Percentiles rank a stretch among this genome's conserved stretches.
phyloP scores from a whole-genome alignment of 495 filamentous ascomycete genomes.

The Hamigera avellanea region DNA sequence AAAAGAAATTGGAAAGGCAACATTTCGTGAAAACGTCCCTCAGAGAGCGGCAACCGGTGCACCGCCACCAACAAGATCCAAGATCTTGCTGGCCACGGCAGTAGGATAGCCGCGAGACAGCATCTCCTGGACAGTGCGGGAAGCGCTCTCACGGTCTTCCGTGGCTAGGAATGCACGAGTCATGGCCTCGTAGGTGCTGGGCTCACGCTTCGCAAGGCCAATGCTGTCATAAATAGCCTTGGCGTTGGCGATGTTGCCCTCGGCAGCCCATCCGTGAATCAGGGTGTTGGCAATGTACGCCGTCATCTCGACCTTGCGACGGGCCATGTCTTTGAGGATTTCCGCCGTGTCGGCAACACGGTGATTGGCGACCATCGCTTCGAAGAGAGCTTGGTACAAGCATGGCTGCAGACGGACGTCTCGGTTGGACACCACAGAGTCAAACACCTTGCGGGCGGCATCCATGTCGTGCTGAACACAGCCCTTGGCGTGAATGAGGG shows the following conservation, averaged over 20 bases:
- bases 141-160: slow-evolving; percentile 63
- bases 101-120: slow-evolving; percentile 78
- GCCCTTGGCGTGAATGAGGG: slow-evolving; percentile 89
- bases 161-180: slow-evolving; percentile 81
- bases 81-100: slow-evolving; percentile 83
- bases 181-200: slow-evolving; percentile 99
- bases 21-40: slow-evolving; percentile 2
- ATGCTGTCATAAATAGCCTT: slow-evolving; percentile 68
- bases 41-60: slow-evolving; percentile 17
- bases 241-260: slow-evolving; percentile 69
- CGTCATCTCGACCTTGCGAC: slow-evolving; percentile 68
- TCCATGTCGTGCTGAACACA: slow-evolving; percentile 87
- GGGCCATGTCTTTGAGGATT: slow-evolving; percentile 62
- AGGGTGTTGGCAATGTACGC: slow-evolving; percentile 97
- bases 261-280: slow-evolving; percentile 94
- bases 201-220: slow-evolving; percentile 66
- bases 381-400: slow-evolving; percentile 90
- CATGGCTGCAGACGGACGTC: slow-evolving; percentile 63
- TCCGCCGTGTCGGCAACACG: slow-evolving; percentile 62
- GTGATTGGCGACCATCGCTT: slow-evolving; percentile 93
- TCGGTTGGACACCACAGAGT: slow-evolving; percentile 55
- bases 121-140: slow-evolving; percentile 79
- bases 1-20: slow-evolving; percentile 3
- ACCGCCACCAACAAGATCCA: slow-evolving; percentile 66
- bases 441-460: slow-evolving; percentile 71